Evolutionary conservation across 1,284 basidiomycete species (phyloP).

Genomic region (Volvariella surrecta): DNA sequence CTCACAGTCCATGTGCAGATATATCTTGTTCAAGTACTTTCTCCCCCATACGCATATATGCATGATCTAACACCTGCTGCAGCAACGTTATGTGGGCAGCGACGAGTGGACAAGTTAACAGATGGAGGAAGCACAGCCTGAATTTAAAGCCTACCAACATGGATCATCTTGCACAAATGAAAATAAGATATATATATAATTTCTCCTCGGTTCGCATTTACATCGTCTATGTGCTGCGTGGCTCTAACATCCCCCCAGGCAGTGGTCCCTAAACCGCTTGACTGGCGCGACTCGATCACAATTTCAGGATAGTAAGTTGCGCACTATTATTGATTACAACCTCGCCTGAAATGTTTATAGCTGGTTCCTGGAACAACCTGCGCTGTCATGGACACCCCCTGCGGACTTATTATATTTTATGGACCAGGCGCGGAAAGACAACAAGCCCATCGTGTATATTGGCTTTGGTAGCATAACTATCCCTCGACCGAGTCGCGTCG

Average conservation of each 20-base stretch:
- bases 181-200: conserved; percentile 61
- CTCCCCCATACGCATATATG: not conserved
- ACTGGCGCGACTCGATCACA: conserved; percentile 68
- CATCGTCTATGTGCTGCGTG: no score
- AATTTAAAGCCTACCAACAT: conserved; percentile 52
- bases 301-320: conserved; percentile 48
- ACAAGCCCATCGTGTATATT: conserved; percentile 68
- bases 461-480: conserved; percentile 71
- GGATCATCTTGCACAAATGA: conserved; percentile 57
- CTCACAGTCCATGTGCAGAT: conserved; percentile 22
- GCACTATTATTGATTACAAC: not conserved
- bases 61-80: conserved; percentile 21
- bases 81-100: conserved; percentile 77
- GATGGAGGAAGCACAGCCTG: conserved; percentile 57
- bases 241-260: conserved; percentile 19
- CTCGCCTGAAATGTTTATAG: conserved; percentile 14
- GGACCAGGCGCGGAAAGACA: conserved; percentile 44
- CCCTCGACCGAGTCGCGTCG: conserved; percentile 57
- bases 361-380: conserved; percentile 63
- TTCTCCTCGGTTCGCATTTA: conserved; percentile 20
- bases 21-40: conserved; percentile 50
- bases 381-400: conserved; percentile 51
- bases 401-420: conserved; percentile 46
- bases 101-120: conserved; percentile 64
- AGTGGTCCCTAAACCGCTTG: conserved; percentile 65